Conservation (phyloP, 2,329 filamentous ascomycete species). For the Emericellopsis cladophorae region DNA sequence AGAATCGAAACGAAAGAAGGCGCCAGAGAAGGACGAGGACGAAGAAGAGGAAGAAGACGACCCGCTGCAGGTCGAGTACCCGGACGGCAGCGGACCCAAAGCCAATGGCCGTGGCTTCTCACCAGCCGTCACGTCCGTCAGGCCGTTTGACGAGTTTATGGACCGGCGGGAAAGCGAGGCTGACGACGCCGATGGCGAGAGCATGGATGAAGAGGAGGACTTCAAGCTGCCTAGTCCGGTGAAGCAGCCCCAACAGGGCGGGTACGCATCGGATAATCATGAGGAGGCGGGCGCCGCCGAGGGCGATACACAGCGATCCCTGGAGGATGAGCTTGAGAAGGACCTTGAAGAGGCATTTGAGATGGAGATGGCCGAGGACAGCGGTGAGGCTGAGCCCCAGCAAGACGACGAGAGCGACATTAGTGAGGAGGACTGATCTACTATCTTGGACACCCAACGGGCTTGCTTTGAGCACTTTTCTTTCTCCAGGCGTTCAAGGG, state of each 20-base stretch:
- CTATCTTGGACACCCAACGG: slow-evolving; percentile 1
- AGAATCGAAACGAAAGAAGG: slow-evolving; percentile 13
- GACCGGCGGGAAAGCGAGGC: slow-evolving; percentile 31
- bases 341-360: slow-evolving; percentile 35
- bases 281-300: slow-evolving; percentile 11
- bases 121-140: slow-evolving; percentile 31
- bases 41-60: slow-evolving; percentile 44
- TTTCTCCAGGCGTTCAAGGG: background rate
- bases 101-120: slow-evolving; percentile 28
- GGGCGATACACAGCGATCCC: slow-evolving; percentile 12
- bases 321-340: slow-evolving; percentile 31
- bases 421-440: slow-evolving; percentile 46
- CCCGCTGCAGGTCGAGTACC: slow-evolving; percentile 46
- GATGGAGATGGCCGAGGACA: slow-evolving; percentile 12
- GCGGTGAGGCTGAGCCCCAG: slow-evolving; percentile 31
- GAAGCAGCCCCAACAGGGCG: slow-evolving; percentile 19
- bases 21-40: slow-evolving; percentile 32
- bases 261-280: slow-evolving; percentile 14
- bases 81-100: slow-evolving; percentile 29
- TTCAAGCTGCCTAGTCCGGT: slow-evolving; percentile 43
- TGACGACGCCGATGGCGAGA: slow-evolving; percentile 33
- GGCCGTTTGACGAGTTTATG: slow-evolving; percentile 42
- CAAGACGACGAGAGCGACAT: slow-evolving; percentile 49
- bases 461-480: background rate
- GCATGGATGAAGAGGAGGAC: slow-evolving; percentile 31